Conservation (phyloP, 257 asterid genomes). For the Forsythia suspensa region DNA sequence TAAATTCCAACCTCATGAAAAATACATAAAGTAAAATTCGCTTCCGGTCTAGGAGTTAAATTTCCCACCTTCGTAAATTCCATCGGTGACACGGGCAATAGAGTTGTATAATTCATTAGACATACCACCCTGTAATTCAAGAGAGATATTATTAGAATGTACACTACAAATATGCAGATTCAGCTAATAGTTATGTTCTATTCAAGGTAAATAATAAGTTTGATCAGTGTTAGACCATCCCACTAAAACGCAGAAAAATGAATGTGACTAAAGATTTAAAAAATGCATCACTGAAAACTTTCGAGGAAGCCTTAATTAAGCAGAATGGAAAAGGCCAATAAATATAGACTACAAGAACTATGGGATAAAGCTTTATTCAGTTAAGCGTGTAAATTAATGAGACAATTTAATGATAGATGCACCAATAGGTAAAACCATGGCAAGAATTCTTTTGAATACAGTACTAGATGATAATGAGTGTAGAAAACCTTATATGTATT, state of each 20-base stretch:
- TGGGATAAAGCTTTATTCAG: not conserved
- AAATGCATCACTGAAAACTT: not conserved
- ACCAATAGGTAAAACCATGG: conserved; percentile 9
- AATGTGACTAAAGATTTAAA: not conserved
- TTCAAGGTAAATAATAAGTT: conserved; percentile 12
- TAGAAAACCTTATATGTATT: not conserved
- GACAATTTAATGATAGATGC: not conserved
- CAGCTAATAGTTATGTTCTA: not conserved
- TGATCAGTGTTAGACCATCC: not conserved
- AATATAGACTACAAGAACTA: not conserved
- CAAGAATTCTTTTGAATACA: not conserved
- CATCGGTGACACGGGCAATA: conserved; percentile 97
- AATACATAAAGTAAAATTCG: not conserved
- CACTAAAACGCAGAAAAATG: conserved; percentile 9
- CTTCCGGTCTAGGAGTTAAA: conserved; percentile 14
- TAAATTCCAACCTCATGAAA: conserved; percentile 10
- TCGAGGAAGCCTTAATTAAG: not conserved
- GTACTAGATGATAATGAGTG: not conserved
- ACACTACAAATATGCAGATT: conserved; percentile 5
- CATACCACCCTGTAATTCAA: conserved; percentile 89
- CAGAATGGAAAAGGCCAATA: too few relatives aligned
- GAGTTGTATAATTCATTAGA: conserved; percentile 93
- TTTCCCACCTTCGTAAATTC: conserved; percentile 89
- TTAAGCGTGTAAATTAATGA: not conserved
- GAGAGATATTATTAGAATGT: conserved; percentile 27